Evolutionary conservation across 768 basidiomycete species (phyloP).

Genomic region (Mycena crocata): DNA sequence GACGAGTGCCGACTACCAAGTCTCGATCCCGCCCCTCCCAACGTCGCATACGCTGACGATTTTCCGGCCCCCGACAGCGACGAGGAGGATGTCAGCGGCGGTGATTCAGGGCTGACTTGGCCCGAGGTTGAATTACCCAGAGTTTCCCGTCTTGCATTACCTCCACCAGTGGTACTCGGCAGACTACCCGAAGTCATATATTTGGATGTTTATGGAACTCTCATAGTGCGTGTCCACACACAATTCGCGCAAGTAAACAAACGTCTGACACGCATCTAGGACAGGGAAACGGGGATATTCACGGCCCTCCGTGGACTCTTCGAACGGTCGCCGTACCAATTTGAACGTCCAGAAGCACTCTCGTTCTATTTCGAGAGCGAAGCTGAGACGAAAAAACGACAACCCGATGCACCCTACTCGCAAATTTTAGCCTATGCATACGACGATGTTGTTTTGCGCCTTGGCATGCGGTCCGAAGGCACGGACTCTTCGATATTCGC

Average conservation of each 20-base stretch:
- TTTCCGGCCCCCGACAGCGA: too few species aligned
- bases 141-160: neutral
- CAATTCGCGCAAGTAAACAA: too few species aligned
- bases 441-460: conserved; percentile 3
- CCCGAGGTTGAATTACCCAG: neutral
- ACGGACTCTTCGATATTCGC: neutral
- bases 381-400: neutral
- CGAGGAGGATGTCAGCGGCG: too few species aligned
- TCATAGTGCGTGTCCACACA: neutral
- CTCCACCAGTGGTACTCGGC: neutral
- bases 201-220: conserved; percentile 2
- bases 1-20: too few species aligned
- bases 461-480: neutral
- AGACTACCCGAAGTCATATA: neutral
- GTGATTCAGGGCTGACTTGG: too few species aligned
- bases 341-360: conserved; percentile 9
- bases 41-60: too few species aligned
- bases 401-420: neutral
- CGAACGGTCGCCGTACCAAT: neutral
- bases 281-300: conserved; percentile 9
- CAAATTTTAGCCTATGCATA: conserved; percentile 4
- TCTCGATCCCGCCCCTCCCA: too few species aligned
- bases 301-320: neutral
- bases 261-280: neutral
- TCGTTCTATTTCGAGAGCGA: conserved; percentile 17